phyloP scores from a whole-genome alignment of 2,329 filamentous ascomycete species.

The Raffaelea albimanens region DNA sequence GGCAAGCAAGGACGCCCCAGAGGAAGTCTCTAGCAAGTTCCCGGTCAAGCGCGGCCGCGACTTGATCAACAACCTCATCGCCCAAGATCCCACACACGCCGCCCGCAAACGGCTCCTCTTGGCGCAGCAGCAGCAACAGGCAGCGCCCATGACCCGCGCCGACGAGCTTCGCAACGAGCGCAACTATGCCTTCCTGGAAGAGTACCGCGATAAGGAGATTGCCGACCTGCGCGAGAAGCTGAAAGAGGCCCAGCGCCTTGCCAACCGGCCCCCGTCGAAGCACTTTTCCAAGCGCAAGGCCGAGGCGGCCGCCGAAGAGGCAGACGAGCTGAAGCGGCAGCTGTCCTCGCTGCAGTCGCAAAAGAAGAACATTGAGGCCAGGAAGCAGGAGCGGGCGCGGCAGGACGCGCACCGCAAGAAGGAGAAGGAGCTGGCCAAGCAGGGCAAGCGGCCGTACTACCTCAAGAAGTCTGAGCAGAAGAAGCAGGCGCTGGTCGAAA shows the following conservation, averaged over 20 bases:
- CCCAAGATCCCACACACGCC: constrained; percentile 40
- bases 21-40: constrained; percentile 70
- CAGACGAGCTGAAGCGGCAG: constrained; percentile 61
- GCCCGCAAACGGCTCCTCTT: constrained; percentile 13
- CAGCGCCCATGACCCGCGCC: constrained; percentile 39
- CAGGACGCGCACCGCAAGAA: constrained; percentile 65
- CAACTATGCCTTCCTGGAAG: constrained; percentile 80
- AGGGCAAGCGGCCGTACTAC: constrained; percentile 90
- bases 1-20: constrained; percentile 78
- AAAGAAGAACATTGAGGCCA: constrained; percentile 59
- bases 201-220: constrained; percentile 80
- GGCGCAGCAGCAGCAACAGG: constrained; percentile 21
- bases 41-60: constrained; percentile 74
- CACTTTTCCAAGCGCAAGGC: background rate
- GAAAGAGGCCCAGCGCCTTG: constrained; percentile 44
- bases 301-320: constrained; percentile 27
- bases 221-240: constrained; percentile 60
- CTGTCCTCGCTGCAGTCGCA: constrained; percentile 72
- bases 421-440: constrained; percentile 75
- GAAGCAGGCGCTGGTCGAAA: constrained; percentile 70
- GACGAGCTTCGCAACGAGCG: constrained; percentile 53
- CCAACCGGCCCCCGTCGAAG: constrained; percentile 30
- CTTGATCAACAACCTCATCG: constrained; percentile 3
- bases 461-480: constrained; percentile 89
- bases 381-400: constrained; percentile 61